Evolutionary conservation across 2,329 filamentous ascomycete species (phyloP), one percentile per base, ranked within the genome.

Genomic region (Colletotrichum chlorophyti): DNA sequence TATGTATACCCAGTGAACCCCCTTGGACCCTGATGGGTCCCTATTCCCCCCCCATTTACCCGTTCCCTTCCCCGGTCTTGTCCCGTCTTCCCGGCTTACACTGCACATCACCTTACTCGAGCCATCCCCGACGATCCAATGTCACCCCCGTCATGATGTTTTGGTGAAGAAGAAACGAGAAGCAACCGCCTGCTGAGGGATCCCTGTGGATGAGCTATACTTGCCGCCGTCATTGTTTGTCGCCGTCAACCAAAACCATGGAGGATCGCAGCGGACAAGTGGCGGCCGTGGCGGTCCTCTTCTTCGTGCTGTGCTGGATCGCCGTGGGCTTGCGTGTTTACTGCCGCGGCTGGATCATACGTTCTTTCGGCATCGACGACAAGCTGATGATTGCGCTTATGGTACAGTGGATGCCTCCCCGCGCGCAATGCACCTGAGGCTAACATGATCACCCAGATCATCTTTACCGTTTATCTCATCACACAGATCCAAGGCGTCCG

Each of bases 301-400:
- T 79, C 41, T 35, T 78, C 14, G 52, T 72, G 5, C 40, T 78
- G 8, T 69, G 68, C 6, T 69, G 71, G 11, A 65, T 72, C 40
- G 63, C 71, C 6, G 69, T 68, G 2, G 19, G 59, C 3, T 59
- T 73, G 6, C 69, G 72, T 9, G 54, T 69, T 4, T 74, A 73
- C 53, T 72, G 69, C 12, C 70, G 71, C 29, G 68, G 58, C 6
- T 66, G 66, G 58, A 62, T 74, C 3, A 65, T 70, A 43, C 72
- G 72, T 53, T 65, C 68, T 0, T 72, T 74, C 42, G 65, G 62
- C 2, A 21, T 64, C 0, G 72, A 74, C 43, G 72, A 74, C 62
- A 73, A 66, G 65, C 65, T 74, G 26, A 72, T 70, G 6, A 63
- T 71, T 4, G 62, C 54, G 17, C 66, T 71, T 6, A 67, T 71